Conservation (phyloP, 192 early-diverging fungal genomes). For the Coemansia sp. region DNA sequence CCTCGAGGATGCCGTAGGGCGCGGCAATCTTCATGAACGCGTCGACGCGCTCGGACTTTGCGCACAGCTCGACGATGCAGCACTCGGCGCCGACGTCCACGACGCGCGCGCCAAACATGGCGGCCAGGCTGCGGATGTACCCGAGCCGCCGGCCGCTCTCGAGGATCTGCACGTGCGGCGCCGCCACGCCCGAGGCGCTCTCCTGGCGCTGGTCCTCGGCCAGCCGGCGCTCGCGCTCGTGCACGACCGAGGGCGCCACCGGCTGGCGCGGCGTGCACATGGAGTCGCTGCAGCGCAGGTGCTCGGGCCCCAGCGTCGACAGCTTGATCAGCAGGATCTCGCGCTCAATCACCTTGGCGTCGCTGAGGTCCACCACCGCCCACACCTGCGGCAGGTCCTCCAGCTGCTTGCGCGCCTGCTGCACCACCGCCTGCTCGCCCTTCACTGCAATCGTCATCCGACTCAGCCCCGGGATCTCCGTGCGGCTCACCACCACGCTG, state of each 20-base stretch:
- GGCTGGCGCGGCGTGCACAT: constrained; percentile 44
- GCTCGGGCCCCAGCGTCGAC: constrained; percentile 73
- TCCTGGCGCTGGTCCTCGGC: constrained; percentile 13
- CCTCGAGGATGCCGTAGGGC: constrained; percentile 94
- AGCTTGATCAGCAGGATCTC: constrained; percentile 94
- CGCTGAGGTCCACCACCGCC: constrained; percentile 94
- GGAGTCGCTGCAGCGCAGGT: constrained; percentile 23
- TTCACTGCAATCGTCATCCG: constrained; percentile 93
- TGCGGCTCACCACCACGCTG: constrained; percentile 91
- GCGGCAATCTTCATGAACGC: constrained; percentile 90
- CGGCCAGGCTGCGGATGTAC: constrained; percentile 59
- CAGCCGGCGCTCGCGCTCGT: constrained; percentile 27
- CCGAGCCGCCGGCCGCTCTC: constrained; percentile 55
- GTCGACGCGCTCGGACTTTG: constrained; percentile 84
- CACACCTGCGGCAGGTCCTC: constrained; percentile 94
- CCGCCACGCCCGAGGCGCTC: constrained; percentile 9
- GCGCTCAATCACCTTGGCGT: constrained; percentile 80
- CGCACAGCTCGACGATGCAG: constrained; percentile 80
- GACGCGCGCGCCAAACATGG: constrained; percentile 80
- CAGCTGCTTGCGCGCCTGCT: constrained; percentile 88
- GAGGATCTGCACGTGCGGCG: constrained; percentile 65
- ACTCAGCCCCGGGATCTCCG: constrained; percentile 85
- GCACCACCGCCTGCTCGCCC: constrained; percentile 76
- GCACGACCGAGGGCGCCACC: constrained; percentile 26
- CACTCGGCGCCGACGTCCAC: constrained; percentile 85